These are phyloP conservation scores for Tetrahymena thermophila DNA, from an alignment of 73 alveolate species.

Conservation along the genomic window DNA sequence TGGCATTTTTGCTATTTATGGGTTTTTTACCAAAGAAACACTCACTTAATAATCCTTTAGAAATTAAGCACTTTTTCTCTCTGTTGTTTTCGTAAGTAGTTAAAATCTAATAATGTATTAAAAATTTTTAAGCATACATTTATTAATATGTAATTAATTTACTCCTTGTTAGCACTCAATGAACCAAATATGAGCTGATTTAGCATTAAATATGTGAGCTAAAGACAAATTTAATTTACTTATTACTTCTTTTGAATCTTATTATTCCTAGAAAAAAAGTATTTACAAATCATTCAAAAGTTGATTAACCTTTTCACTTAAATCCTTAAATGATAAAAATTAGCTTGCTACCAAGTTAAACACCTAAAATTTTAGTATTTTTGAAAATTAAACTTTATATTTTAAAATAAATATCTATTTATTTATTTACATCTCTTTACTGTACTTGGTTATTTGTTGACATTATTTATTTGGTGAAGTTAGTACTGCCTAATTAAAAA, in stretches of 20 bases:
- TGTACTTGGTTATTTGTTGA: neutral
- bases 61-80: neutral
- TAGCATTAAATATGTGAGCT: neutral
- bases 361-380: neutral
- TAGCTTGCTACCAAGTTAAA: neutral
- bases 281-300: neutral
- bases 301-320: neutral
- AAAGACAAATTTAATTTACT: neutral
- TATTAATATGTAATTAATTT: neutral
- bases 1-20: neutral
- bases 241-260: neutral
- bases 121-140: neutral
- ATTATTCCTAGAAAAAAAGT: neutral
- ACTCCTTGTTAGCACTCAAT: neutral
- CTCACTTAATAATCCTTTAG: neutral
- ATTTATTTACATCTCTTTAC: neutral
- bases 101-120: neutral
- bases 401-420: neutral
- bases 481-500: neutral
- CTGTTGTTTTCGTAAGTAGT: neutral
- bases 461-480: neutral
- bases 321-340: neutral
- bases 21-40: neutral
- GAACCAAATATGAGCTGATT: neutral
- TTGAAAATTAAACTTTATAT: neutral